Evolutionary conservation across 805 yeast genomes (phyloP).

Genomic region (Saccharomycopsis fodiens): DNA sequence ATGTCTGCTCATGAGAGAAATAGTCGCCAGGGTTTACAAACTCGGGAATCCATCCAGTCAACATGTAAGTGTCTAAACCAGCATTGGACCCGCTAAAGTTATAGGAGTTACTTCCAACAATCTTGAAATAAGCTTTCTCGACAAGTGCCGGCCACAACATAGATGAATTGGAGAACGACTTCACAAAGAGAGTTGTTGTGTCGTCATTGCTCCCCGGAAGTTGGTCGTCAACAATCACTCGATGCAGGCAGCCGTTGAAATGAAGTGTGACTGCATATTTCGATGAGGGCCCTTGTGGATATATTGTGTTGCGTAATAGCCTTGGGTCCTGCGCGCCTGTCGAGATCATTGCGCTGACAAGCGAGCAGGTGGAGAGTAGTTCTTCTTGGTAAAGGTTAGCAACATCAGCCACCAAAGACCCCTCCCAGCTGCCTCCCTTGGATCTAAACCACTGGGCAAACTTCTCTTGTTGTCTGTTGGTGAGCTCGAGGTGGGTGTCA

Average conservation of each 20-base stretch:
- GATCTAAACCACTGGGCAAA: conserved; percentile 6
- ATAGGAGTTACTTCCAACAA: conserved; percentile 48
- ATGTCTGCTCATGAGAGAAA: conserved; percentile 23
- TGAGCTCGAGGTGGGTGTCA: background rate
- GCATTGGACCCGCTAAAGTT: conserved; percentile 69
- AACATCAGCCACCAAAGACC: background rate
- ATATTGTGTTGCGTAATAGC: background rate
- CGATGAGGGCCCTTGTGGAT: conserved; percentile 9
- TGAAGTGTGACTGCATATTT: conserved; percentile 14
- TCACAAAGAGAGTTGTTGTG: background rate
- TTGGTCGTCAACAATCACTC: conserved; percentile 13
- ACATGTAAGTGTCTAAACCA: conserved; percentile 54
- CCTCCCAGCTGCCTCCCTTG: background rate
- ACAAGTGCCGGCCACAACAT: conserved; percentile 62
- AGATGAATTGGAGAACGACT: conserved; percentile 15
- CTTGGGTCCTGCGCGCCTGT: conserved; percentile 9
- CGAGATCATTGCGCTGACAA: conserved; percentile 17
- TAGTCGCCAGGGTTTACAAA: conserved; percentile 30
- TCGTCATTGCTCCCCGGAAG: conserved; percentile 7
- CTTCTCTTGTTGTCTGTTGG: conserved; percentile 2
- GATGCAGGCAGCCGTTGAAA: conserved; percentile 16
- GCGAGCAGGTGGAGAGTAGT: conserved; percentile 15
- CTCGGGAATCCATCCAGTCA: conserved; percentile 75
- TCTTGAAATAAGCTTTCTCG: conserved; percentile 67
- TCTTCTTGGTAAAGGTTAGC: conserved; percentile 13